Conservation (phyloP, 208 protist species). For the Trypanosomatidae sp. region DNA sequence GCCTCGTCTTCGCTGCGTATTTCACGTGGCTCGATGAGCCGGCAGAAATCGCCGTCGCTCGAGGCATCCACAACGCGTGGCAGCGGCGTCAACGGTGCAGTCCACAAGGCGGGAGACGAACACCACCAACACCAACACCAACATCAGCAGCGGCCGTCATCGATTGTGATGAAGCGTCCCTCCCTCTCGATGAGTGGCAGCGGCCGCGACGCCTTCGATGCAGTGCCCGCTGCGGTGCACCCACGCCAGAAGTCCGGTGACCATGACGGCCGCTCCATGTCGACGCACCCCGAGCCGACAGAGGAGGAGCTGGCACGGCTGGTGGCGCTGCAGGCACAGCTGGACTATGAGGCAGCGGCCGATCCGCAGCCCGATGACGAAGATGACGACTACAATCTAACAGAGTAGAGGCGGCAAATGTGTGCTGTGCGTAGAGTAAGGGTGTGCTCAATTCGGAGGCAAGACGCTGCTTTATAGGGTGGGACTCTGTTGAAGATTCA, state of each 20-base stretch:
- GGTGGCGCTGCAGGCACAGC: constrained; percentile 54
- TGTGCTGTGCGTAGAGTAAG: too few species aligned
- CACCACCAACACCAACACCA: too few species aligned
- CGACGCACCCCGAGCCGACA: constrained; percentile 15
- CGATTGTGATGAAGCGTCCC: neutral
- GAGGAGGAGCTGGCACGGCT: constrained; percentile 63
- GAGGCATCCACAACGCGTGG: neutral
- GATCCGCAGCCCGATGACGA: constrained; percentile 37
- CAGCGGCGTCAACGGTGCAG: too few species aligned
- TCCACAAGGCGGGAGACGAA: too few species aligned
- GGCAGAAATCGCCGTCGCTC: constrained; percentile 8
- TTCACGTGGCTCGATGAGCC: neutral
- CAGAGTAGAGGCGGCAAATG: too few species aligned
- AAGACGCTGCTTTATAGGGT: too few species aligned
- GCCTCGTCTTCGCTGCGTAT: neutral
- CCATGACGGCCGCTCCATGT: constrained; percentile 7
- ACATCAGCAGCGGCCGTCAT: too few species aligned
- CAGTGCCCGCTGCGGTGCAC: neutral
- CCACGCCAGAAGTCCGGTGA: constrained; percentile 12
- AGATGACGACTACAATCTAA: constrained; percentile 44
- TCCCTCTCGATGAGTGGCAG: constrained; percentile 16
- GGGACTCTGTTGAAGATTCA: too few species aligned
- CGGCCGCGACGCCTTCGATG: neutral
- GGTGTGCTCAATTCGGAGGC: too few species aligned
- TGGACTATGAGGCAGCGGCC: constrained; percentile 44